Percentiles rank a stretch among this genome's conserved stretches.
phyloP scores from a whole-genome alignment of 345 rosid species.

The Microthlaspi erraticum region DNA sequence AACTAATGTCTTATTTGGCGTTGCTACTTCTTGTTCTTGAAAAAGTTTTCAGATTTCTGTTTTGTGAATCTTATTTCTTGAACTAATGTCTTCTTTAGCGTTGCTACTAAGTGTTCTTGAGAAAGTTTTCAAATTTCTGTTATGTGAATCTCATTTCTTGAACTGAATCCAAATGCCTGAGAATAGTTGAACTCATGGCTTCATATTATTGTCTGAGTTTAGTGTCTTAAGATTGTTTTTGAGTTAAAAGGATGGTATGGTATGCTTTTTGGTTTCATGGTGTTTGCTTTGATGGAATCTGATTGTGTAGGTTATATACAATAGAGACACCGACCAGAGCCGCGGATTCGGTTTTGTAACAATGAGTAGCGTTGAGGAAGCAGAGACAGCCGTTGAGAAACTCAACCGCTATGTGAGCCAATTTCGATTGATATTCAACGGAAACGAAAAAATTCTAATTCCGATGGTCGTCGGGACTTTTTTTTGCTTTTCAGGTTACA shows the following conservation, averaged over 20 bases:
- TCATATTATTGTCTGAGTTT: background rate
- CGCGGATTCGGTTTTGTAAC: constrained; percentile 89
- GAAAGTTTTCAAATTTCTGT: no score
- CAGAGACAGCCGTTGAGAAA: constrained; percentile 78
- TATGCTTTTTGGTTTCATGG: background rate
- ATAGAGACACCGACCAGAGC: constrained; percentile 72
- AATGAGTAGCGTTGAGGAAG: constrained; percentile 80
- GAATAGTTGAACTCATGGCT: no score
- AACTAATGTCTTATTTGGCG: background rate
- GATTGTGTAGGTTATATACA: constrained; percentile 65
- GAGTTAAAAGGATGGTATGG: no score
- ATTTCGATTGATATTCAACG: constrained; percentile 30
- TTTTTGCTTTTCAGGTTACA: constrained; percentile 64
- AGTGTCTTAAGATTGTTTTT: background rate
- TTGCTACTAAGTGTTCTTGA: no score
- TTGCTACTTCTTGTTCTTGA: constrained; percentile 1
- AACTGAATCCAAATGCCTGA: background rate
- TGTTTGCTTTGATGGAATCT: background rate
- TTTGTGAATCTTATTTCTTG: no score
- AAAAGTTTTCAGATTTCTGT: background rate
- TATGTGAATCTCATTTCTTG: background rate
- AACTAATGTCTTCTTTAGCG: no score
- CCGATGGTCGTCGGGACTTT: background rate
- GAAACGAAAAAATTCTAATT: constrained; percentile 6
- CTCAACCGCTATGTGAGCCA: constrained; percentile 66